Base-by-base conservation (phyloP, 2,329 filamentous ascomycete species). In the Phaeophleospora eucalypticola region DNA sequence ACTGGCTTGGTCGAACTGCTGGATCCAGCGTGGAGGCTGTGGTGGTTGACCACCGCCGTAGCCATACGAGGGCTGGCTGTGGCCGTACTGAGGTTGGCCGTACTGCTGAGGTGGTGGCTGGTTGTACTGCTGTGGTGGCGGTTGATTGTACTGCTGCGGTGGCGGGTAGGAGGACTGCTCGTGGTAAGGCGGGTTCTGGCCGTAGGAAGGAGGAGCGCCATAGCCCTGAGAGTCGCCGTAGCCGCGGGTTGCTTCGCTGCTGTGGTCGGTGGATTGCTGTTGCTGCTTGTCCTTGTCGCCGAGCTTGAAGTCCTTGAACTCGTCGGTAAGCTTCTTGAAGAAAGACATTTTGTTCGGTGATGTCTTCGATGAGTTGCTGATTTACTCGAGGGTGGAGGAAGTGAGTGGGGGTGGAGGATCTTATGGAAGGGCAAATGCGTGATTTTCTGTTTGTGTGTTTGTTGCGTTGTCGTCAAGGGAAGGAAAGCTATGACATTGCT, bases 1-100 rank as follows among this genome's bases (percentile, higher is more conserved):
- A 49, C 74, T 70, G 48, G 71, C 72, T 47, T 79, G 75, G 54
- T 86, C 82, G 67, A 77, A 86, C 64, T 83, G 77, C 18, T 80
- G 71, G 20, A 71, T 68, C 82, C 83, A 86, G 55, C 82, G 82
- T 41, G 72, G 60, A 18, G 82, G 74, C 53, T 84, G 69, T 50
- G 77, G 70, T 18, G 82, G 76, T 4, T 61, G 59, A 7, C 24
- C 24, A 12, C 24, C 12, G 24, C 24, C n/a, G n/a, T n/a, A n/a
- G n/a, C n/a, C n/a, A n/a, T n/a, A n/a, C 9, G 64, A 59, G 10
- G 60, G 52, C 2, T 54, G 38, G n/a, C n/a, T n/a, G n/a, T n/a
- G n/a, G 39, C 52, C 58, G 44, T 61, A 63, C 14, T 57, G 51
- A 10, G 52, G 56, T 7, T 54, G 54, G 27, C 49, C 51, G 17